Percentiles rank a stretch among this genome's conserved stretches.
These are phyloP conservation scores for Pythium periplocum DNA, from an alignment of 352 stramenopile species.

Conservation along the genomic window DNA sequence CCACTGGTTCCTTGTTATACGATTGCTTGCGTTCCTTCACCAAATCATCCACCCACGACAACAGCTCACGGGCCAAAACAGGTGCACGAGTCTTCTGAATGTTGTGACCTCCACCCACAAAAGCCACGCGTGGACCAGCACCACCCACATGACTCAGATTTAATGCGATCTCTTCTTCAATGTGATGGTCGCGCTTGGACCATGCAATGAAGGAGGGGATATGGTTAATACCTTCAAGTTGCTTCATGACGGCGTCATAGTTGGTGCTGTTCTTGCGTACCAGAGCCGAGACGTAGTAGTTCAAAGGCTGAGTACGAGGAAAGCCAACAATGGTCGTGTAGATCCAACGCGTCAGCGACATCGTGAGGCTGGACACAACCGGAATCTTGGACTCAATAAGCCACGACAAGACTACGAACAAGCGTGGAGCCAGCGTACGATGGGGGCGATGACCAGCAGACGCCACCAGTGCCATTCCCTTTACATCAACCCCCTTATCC, in stretches of 20 bases:
- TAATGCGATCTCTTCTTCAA: conserved; percentile 21
- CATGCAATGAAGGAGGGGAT: conserved; percentile 32
- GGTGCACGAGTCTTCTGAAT: conserved; percentile 35
- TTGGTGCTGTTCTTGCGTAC: conserved; percentile 12
- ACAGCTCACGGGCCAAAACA: conserved; percentile 18
- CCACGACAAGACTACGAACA: not conserved
- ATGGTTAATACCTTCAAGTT: conserved; percentile 5
- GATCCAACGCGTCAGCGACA: conserved; percentile 5
- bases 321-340: conserved; percentile 11
- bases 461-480: conserved; percentile 15
- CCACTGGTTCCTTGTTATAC: too few species aligned
- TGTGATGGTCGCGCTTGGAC: conserved; percentile 18
- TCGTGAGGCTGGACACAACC: conserved; percentile 5
- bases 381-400: conserved; percentile 9
- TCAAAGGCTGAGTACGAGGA: conserved; percentile 4
- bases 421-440: conserved; percentile 4
- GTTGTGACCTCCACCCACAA: conserved; percentile 35
- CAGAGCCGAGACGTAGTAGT: conserved; percentile 12
- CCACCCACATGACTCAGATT: conserved; percentile 11
- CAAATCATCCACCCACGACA: conserved; percentile 14
- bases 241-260: conserved; percentile 12
- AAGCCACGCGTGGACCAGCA: conserved; percentile 24
- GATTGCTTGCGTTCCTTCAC: not conserved
- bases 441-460: conserved; percentile 13
- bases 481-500: not conserved